These are phyloP conservation scores for Penicillium sp. DNA, from an alignment of 2,329 filamentous ascomycete species.

Conservation along the genomic window DNA sequence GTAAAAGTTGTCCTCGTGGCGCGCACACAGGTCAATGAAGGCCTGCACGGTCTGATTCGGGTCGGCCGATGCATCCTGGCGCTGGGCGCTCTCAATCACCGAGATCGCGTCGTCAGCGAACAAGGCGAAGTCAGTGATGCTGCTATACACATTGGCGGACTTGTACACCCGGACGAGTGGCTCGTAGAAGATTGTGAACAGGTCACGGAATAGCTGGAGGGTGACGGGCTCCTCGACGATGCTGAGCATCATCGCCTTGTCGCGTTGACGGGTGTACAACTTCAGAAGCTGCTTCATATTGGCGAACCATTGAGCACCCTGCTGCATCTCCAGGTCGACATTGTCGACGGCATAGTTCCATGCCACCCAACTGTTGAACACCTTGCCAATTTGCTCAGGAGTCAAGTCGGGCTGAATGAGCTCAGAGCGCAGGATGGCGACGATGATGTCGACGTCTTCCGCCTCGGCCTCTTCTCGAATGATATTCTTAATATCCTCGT, in stretches of 20 bases:
- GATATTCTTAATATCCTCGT: slow-evolving; percentile 74
- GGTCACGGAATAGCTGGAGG: slow-evolving; percentile 89
- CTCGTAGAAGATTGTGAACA: slow-evolving; percentile 99
- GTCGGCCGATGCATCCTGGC: slow-evolving; percentile 86
- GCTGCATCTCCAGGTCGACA: slow-evolving; percentile 80
- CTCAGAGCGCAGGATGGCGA: slow-evolving; percentile 82
- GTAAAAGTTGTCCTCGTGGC: slow-evolving; percentile 97
- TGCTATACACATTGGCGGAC: slow-evolving; percentile 96
- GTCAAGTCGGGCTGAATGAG: slow-evolving; percentile 73
- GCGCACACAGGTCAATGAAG: slow-evolving; percentile 94
- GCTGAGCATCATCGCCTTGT: slow-evolving; percentile 96
- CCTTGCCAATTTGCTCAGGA: slow-evolving; percentile 76
- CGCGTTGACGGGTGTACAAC: slow-evolving; percentile 84
- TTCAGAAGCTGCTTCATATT: slow-evolving; percentile 95
- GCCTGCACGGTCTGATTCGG: slow-evolving; percentile 98
- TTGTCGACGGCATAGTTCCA: slow-evolving; percentile 96
- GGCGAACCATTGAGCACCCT: slow-evolving; percentile 90
- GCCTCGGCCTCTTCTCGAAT: slow-evolving; percentile 75
- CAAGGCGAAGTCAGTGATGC: slow-evolving; percentile 91
- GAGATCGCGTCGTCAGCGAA: slow-evolving; percentile 93
- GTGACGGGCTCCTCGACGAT: slow-evolving; percentile 98
- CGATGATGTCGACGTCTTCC: slow-evolving; percentile 83
- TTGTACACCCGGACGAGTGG: slow-evolving; percentile 97
- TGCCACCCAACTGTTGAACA: slow-evolving; percentile 94
- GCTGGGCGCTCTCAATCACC: slow-evolving; percentile 71